Base-by-base conservation (phyloP, 441 rosid genomes). In the Aquilaria agallochum region DNA sequence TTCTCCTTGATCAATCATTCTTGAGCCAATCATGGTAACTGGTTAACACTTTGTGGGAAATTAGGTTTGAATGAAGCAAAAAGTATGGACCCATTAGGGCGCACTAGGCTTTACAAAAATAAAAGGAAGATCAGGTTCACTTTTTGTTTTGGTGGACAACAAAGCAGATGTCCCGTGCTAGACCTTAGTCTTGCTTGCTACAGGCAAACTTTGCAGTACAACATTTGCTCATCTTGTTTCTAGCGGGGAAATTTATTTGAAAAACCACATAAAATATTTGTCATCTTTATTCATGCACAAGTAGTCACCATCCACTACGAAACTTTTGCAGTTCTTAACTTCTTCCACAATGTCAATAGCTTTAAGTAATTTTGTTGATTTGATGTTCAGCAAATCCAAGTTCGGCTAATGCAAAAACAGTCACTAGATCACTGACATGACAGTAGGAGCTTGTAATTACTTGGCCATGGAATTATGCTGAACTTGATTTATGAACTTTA, bases 41-140 rank as follows among this genome's bases (percentile, higher is more conserved):
- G 44, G 33, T 68, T 5, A 36, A 36, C 69, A 60, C 71, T 71
- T 73, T 67, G 73, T 50, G 55, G 68, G 47, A 58, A 49, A 8
- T 63, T 70, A 51, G 60, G 59, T 58, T 55, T 68, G 54, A 72
- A 70, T 65, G 72, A 67, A 66, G 58, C 56, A 52, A 67, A 36
- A 58, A 53, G 59, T 31, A 76, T 60, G 78, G 81, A 75, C 86
- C 89, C 84, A 77, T 67, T 59, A 58, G 68, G 32, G 76, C 27
- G 27, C 82, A 78, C 82, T 75, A 73, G 55, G 59, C 50, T 61
- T 59, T 72, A 32, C 5, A 8, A 40, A 74, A 66, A 68, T 50
- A 71, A 72, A 67, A 60, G 65, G 63, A 54, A 60, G 58, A 45
- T 57, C 70, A 62, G 59, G 59, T 65, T 77, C 62, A 70, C 78